These are phyloP conservation scores for Uronychia binucleata DNA, from an alignment of 73 alveolate species.

Conservation along the genomic window DNA sequence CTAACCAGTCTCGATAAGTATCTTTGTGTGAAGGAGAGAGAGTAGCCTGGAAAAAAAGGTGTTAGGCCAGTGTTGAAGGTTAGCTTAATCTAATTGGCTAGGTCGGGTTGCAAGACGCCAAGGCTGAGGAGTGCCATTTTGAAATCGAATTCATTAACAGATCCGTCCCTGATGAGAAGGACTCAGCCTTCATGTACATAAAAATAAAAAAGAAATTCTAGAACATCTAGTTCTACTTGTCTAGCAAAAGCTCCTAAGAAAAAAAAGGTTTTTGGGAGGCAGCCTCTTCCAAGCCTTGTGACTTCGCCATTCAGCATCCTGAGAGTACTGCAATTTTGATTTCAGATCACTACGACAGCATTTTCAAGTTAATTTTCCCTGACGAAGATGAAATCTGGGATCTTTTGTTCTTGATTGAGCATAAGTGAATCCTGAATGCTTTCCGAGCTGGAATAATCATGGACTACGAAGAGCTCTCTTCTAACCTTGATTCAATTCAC, in stretches of 20 bases:
- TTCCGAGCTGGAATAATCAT: neutral
- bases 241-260: neutral
- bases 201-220: neutral
- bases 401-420: neutral
- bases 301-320: neutral
- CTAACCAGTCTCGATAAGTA: neutral
- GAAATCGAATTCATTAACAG: neutral
- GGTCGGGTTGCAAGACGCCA: neutral
- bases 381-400: neutral
- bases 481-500: neutral
- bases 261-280: too few species aligned
- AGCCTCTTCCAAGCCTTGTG: neutral
- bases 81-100: neutral
- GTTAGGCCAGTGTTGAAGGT: too few species aligned
- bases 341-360: neutral
- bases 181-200: neutral
- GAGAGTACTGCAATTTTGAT: neutral
- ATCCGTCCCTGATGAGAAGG: neutral
- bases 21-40: neutral
- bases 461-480: neutral
- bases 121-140: neutral
- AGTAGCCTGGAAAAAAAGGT: neutral
- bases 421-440: neutral
- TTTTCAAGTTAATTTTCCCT: neutral
- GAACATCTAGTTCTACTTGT: neutral